These are phyloP conservation scores for Diaporthe sp. DNA, from an alignment of 2,329 filamentous ascomycete species.

Conservation along the genomic window DNA sequence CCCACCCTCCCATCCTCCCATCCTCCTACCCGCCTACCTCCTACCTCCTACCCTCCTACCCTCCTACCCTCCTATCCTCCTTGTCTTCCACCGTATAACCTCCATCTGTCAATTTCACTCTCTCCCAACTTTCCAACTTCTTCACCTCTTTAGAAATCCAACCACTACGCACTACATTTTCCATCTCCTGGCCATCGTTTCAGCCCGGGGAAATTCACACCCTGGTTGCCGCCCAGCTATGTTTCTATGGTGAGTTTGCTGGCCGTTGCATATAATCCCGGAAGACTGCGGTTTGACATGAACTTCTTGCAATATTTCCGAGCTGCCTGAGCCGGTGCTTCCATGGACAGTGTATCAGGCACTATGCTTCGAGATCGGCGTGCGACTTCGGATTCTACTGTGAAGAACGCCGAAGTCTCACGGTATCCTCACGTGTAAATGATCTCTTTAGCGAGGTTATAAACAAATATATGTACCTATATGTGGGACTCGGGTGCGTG, in stretches of 20 bases:
- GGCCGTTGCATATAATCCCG: background rate
- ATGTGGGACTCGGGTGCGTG: background rate
- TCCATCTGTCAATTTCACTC: background rate
- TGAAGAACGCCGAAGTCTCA: too few species aligned
- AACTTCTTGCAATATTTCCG: background rate
- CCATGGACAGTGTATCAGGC: background rate
- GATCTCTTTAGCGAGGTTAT: background rate
- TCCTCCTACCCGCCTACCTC: too few species aligned
- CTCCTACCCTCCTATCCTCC: too few species aligned
- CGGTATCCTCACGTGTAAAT: too few species aligned
- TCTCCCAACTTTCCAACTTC: background rate
- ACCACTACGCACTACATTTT: background rate
- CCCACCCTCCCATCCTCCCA: background rate
- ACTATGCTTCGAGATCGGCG: background rate
- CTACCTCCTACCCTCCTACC: too few species aligned
- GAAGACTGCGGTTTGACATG: too few species aligned
- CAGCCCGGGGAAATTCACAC: background rate
- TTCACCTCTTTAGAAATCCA: background rate
- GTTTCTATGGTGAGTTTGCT: background rate
- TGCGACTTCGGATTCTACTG: background rate
- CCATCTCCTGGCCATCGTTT: background rate
- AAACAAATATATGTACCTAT: background rate
- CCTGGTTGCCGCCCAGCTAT: background rate
- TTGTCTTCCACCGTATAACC: background rate
- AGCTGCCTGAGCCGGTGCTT: too few species aligned